These are phyloP conservation scores for Phalaenopsis aphrodite DNA, from an alignment of 106 monocot genomes.

Conservation along the genomic window DNA sequence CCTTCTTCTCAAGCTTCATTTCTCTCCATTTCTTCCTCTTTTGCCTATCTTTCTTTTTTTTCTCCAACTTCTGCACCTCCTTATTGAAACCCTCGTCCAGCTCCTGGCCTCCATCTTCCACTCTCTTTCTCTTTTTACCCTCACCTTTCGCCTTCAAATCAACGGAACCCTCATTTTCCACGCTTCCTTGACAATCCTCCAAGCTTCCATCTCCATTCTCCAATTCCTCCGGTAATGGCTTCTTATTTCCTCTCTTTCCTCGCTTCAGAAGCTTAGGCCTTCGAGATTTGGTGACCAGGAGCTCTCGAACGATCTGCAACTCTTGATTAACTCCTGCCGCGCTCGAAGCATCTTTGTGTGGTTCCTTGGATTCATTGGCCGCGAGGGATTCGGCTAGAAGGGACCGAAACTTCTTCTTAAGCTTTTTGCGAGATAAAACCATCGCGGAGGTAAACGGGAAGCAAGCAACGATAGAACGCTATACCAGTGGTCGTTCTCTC, in stretches of 20 bases:
- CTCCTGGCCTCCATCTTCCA: conserved; percentile 12
- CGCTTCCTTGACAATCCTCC: conserved; percentile 6
- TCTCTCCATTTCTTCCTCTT: conserved; percentile 16
- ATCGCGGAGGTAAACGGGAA: conserved; percentile 20
- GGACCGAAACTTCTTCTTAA: conserved; percentile 58
- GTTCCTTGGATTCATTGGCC: conserved; percentile 8
- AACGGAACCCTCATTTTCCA: not conserved
- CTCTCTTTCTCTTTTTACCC: conserved; percentile 17
- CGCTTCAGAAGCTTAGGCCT: conserved; percentile 26
- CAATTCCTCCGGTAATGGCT: conserved; percentile 1
- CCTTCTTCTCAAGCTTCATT: conserved; percentile 6
- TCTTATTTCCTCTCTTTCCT: conserved; percentile 23
- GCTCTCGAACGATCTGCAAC: conserved; percentile 37
- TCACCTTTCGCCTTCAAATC: conserved; percentile 10
- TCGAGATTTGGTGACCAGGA: conserved; percentile 23
- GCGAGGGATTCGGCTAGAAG: conserved; percentile 37
- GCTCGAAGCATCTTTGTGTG: not conserved
- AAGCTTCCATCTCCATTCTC: not conserved
- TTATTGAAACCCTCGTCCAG: conserved; percentile 9
- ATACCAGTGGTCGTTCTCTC: not conserved
- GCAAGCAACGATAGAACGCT: not conserved
- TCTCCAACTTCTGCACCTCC: conserved; percentile 11
- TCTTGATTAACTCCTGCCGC: conserved; percentile 9
- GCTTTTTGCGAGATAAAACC: conserved; percentile 86
- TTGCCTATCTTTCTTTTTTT: conserved; percentile 12